Evolutionary conservation across 2,329 filamentous ascomycete genomes (phyloP).

Genomic region (Alternaria novae-zelandiae): DNA sequence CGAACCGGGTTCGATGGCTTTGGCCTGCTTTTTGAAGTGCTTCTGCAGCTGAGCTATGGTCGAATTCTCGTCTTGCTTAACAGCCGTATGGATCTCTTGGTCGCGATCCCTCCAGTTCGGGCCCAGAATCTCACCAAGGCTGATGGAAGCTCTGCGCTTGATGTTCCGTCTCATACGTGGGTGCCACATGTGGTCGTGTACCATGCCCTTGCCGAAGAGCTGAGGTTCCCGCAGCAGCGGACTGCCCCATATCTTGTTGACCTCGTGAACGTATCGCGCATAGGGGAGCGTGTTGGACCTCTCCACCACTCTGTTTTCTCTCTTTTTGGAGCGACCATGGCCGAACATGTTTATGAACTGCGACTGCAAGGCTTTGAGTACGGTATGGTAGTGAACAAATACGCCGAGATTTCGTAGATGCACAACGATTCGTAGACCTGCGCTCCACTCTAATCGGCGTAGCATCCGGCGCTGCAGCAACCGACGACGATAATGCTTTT

Average conservation of each 20-base stretch:
- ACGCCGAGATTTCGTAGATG: conserved; percentile 39
- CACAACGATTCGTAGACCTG: conserved; percentile 35
- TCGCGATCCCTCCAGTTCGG: neutral
- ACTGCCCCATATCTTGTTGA: conserved; percentile 40
- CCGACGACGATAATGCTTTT: conserved; percentile 32
- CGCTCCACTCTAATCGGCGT: conserved; percentile 32
- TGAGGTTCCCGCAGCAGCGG: conserved; percentile 33
- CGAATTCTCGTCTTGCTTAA: neutral
- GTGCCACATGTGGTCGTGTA: conserved; percentile 23
- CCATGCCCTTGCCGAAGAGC: conserved; percentile 5
- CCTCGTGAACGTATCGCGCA: conserved; percentile 28
- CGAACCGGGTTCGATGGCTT: neutral
- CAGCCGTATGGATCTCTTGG: neutral
- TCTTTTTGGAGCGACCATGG: conserved; percentile 22
- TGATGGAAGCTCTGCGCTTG: conserved; percentile 6
- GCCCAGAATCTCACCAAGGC: conserved; percentile 12
- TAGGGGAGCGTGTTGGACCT: conserved; percentile 28
- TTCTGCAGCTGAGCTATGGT: neutral
- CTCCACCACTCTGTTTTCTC: conserved; percentile 37
- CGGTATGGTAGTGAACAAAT: conserved; percentile 30
- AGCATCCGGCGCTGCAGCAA: conserved; percentile 26
- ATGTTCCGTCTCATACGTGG: conserved; percentile 18
- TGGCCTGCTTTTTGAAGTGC: neutral
- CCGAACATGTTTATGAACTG: conserved; percentile 43
- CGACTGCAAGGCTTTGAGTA: conserved; percentile 34